Evolutionary conservation across 139 green algal genomes (phyloP).

Genomic region (Chlorella sp.): DNA sequence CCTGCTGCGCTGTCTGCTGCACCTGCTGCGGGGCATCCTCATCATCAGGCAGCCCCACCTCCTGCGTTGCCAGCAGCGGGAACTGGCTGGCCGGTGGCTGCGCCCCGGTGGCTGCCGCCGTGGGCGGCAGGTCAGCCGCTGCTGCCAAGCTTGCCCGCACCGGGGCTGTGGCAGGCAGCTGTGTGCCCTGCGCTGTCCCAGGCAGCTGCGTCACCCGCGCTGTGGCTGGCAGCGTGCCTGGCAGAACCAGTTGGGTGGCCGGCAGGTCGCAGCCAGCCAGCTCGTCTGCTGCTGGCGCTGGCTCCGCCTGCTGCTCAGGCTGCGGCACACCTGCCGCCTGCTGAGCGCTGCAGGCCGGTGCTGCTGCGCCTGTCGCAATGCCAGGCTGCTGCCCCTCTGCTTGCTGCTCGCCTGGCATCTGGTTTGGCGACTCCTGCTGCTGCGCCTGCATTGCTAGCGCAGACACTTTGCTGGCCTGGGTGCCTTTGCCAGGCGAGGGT

Average conservation of each 20-base stretch:
- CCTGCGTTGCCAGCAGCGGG: neutral
- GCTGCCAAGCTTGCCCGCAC: neutral
- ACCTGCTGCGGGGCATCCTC: neutral
- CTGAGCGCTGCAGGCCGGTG: neutral
- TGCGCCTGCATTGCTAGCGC: neutral
- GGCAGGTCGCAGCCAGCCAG: too few species aligned
- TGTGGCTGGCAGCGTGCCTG: neutral
- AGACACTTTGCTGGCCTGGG: conserved; percentile 8
- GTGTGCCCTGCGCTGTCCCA: neutral
- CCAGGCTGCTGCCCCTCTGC: neutral
- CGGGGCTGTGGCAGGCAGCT: neutral
- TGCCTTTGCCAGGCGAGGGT: neutral
- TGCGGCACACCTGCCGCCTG: neutral
- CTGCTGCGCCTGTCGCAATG: neutral
- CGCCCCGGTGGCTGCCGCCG: neutral
- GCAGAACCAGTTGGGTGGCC: neutral
- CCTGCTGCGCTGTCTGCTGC: neutral
- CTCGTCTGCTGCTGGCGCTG: too few species aligned
- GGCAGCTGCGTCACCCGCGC: neutral
- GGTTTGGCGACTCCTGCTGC: neutral
- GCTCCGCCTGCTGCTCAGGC: neutral
- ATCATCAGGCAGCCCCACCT: neutral
- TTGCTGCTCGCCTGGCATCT: neutral
- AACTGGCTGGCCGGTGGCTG: neutral
- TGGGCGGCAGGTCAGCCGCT: neutral